Evolutionary conservation across 371 early-diverging fungal genomes (phyloP).

Genomic region (Lichtheimia ramosa): DNA sequence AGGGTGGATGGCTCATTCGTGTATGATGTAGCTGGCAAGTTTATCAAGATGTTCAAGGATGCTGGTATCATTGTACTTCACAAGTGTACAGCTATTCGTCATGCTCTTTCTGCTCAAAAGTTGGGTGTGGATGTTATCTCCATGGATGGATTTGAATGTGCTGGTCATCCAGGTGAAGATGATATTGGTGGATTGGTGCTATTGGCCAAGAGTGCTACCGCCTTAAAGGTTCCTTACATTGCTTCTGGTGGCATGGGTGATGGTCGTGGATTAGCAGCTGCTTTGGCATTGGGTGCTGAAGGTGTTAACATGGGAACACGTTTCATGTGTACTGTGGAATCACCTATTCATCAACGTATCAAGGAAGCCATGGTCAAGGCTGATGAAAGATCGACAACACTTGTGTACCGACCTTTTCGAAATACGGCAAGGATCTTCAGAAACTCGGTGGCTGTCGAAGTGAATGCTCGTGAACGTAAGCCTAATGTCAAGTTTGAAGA

Average conservation of each 20-base stretch:
- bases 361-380: slow-evolving; percentile 76
- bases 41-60: slow-evolving; percentile 76
- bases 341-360: slow-evolving; percentile 72
- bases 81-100: slow-evolving; percentile 81
- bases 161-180: slow-evolving; percentile 86
- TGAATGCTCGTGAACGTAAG: slow-evolving; percentile 63
- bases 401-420: slow-evolving; percentile 78
- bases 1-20: not conserved
- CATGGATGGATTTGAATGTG: slow-evolving; percentile 83
- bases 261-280: slow-evolving; percentile 72
- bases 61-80: slow-evolving; percentile 74
- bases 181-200: slow-evolving; percentile 74
- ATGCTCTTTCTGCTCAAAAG: slow-evolving; percentile 67
- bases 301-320: slow-evolving; percentile 81
- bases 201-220: slow-evolving; percentile 68
- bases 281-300: slow-evolving; percentile 73
- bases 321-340: slow-evolving; percentile 79
- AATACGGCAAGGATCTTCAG: slow-evolving; percentile 80
- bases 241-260: slow-evolving; percentile 83
- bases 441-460: slow-evolving; percentile 71
- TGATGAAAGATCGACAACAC: slow-evolving; percentile 64
- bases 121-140: slow-evolving; percentile 68
- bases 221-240: slow-evolving; percentile 65
- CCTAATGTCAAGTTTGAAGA: slow-evolving; percentile 66
- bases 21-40: slow-evolving; percentile 51